Base-by-base conservation (phyloP, 164 flowering plant species). In the Dillenia suffruticosa region DNA sequence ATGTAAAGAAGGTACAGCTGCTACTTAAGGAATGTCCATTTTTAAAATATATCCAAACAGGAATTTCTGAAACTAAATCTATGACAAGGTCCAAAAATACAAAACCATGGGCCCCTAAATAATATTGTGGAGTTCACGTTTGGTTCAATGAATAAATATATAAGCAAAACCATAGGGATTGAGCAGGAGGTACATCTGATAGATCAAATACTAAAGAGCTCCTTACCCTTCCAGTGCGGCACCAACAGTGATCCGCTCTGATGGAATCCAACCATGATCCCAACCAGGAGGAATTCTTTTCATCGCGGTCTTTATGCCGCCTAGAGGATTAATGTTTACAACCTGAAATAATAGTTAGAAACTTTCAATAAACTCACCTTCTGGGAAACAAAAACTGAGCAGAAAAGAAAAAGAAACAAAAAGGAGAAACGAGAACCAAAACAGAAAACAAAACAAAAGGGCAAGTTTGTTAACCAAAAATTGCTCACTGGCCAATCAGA, bases 401-500 rank as follows among this genome's bases (percentile, higher is more conserved):
- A 43, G 58, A 43, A 9, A 17, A 22, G 57, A 12, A 40, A 7
- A 44, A 17, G 19, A 63, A 17, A 10, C 2, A 13, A 45, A 46
- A 50, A 19, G 1, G 1, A 19, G 1, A 19, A 50, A 19, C 22
- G 1, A 19, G 1, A 19, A 19, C 22, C 22, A 19, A 19, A 19
- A 19, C 22, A 19, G 22, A 12, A 16, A 50, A 12, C 52, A 50
- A 51, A 51, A n/a, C 16, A 51, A 51, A 17, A 51, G 14, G 9
- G 51, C 1, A 44, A 44, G 10, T 63, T 49, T 17, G 50, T 12
- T 22, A 51, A 43, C 13, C 26, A 1, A 12, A 52, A 47, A 51
- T 58, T 51, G 59, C 95, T 81, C 63, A 94, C 99, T 1, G 97
- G 99, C 96, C 97, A 94, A 76, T 94, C 99, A 68, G 99, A 94